Percentiles rank a stretch among this genome's conserved stretches.
These are phyloP conservation scores for Cercis canadensis DNA, from an alignment of 306 rosid species.

Conservation along the genomic window DNA sequence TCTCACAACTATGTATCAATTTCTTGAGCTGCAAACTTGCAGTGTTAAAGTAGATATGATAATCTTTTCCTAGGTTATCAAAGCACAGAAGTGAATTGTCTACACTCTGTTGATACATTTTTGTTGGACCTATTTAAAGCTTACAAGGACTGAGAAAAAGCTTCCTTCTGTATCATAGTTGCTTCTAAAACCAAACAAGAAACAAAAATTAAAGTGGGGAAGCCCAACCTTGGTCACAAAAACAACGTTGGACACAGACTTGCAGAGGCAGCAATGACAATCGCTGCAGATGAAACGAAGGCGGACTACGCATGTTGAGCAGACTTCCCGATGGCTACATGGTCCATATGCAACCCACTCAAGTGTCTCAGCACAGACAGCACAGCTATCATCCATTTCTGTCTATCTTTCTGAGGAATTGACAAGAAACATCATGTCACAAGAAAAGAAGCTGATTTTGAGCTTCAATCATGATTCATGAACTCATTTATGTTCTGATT, in stretches of 20 bases:
- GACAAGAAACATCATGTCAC: neutral
- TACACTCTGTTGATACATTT: too few relatives aligned
- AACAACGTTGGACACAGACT: slow-evolving; percentile 30
- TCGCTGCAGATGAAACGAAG: slow-evolving; percentile 45
- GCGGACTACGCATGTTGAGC: slow-evolving; percentile 45
- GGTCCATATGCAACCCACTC: slow-evolving; percentile 49
- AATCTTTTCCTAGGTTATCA: too few relatives aligned
- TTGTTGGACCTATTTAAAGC: too few relatives aligned
- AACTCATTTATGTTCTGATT: too few relatives aligned
- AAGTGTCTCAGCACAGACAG: slow-evolving; percentile 46
- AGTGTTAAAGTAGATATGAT: too few relatives aligned
- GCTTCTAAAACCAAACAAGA: slow-evolving; percentile 1
- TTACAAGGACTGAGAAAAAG: too few relatives aligned
- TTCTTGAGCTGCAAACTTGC: too few relatives aligned
- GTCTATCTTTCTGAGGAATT: slow-evolving; percentile 1
- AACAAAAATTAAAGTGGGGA: neutral
- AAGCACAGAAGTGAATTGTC: too few relatives aligned
- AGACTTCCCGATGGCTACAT: slow-evolving; percentile 48
- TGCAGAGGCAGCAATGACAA: slow-evolving; percentile 43
- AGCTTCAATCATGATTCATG: neutral
- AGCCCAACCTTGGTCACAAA: slow-evolving; percentile 45
- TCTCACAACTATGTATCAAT: neutral
- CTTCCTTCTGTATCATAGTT: too few relatives aligned
- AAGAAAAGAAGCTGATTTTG: too few relatives aligned
- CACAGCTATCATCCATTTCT: slow-evolving; percentile 46